These are phyloP conservation scores for Candida palmyrensis DNA, from an alignment of 805 yeast genomes.

Conservation along the genomic window DNA sequence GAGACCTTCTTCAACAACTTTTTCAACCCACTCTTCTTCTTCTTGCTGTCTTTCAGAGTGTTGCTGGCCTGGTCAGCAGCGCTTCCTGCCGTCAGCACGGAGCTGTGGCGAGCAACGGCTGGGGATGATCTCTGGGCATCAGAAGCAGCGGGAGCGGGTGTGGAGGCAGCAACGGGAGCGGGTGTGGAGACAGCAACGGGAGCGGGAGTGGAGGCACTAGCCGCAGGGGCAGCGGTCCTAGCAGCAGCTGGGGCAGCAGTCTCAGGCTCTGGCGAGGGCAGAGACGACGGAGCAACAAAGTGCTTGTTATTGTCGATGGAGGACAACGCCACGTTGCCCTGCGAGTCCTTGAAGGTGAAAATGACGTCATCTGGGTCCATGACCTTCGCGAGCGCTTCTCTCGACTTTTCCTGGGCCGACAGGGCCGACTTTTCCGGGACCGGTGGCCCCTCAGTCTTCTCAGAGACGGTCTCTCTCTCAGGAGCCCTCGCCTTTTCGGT, in stretches of 20 bases:
- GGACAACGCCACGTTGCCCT: constrained; percentile 11
- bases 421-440: background rate
- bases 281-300: constrained; percentile 10
- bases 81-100: constrained; percentile 1
- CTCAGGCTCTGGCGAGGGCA: background rate
- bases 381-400: no score
- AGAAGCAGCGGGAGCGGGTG: constrained; percentile 1
- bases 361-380: constrained; percentile 20
- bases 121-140: no score
- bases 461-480: background rate
- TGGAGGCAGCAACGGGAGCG: background rate
- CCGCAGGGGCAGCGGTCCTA: background rate
- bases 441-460: background rate
- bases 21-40: constrained; percentile 15
- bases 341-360: constrained; percentile 10
- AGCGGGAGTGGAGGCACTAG: background rate
- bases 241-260: background rate
- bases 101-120: constrained; percentile 1
- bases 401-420: background rate
- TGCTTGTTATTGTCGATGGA: constrained; percentile 39
- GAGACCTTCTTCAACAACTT: no score
- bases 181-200: no score
- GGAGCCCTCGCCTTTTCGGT: background rate
- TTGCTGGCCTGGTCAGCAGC: no score
- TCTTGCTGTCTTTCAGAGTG: constrained; percentile 6